Evolutionary conservation across 192 early-diverging fungal species (phyloP).

Genomic region (Pilaira anomala): DNA sequence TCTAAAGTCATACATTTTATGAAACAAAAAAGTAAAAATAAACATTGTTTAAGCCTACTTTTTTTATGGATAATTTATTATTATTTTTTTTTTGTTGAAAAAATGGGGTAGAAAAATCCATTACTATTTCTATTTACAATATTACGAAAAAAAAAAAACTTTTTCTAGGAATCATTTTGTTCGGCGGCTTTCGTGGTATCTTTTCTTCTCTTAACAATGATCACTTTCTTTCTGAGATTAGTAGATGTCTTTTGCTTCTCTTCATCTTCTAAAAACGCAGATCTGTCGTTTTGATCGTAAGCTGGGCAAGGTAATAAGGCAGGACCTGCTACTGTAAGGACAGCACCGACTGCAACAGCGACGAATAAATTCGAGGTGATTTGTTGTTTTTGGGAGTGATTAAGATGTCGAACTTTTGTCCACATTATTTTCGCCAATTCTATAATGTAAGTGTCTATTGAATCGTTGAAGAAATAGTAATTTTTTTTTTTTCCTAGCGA

Average conservation of each 20-base stretch:
- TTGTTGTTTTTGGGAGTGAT: slow-evolving; percentile 46
- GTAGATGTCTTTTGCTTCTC: slow-evolving; percentile 8
- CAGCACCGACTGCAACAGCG: slow-evolving; percentile 47
- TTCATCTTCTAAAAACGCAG: slow-evolving; percentile 23
- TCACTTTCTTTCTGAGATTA: not conserved
- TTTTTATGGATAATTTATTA: too few species aligned
- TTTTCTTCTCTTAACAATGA: slow-evolving; percentile 11
- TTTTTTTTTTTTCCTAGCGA: too few species aligned
- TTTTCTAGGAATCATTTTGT: too few species aligned
- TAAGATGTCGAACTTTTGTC: slow-evolving; percentile 40
- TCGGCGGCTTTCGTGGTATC: not conserved
- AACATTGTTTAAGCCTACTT: too few species aligned
- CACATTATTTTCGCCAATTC: slow-evolving; percentile 7
- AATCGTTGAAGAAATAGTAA: too few species aligned
- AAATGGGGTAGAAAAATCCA: too few species aligned
- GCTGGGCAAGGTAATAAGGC: slow-evolving; percentile 53
- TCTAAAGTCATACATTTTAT: too few species aligned
- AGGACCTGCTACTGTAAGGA: slow-evolving; percentile 50
- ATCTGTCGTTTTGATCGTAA: slow-evolving; percentile 42
- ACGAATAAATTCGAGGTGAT: slow-evolving; percentile 51
- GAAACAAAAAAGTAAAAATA: too few species aligned
- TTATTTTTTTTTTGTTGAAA: too few species aligned
- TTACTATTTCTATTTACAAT: too few species aligned
- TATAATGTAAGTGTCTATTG: too few species aligned
- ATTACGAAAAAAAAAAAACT: too few species aligned